Base-by-base conservation (phyloP, 2,329 filamentous ascomycete species). In the Ceratocystis alfenasii region DNA sequence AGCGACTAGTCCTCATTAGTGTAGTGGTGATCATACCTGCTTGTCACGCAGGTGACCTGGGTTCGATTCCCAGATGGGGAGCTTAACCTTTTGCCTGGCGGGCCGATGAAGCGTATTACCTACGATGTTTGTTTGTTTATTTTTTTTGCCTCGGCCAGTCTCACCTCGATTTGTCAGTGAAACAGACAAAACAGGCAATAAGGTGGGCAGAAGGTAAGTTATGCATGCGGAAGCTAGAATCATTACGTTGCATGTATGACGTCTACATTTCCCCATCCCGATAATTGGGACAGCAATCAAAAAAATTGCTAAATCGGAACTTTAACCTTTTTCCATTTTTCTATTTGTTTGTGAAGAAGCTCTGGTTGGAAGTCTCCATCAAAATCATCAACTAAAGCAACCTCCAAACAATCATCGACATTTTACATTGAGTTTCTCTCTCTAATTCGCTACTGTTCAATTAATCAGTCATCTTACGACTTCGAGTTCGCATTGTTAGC, bases 21-120 rank as follows among this genome's bases (percentile, higher is more conserved):
- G 61, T 64, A 66, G 61, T 66, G 65, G 61, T 66, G 48, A 66
- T 66, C 61, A 66, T 66, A 66, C 65, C 65, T 66, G 65, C 61
- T 66, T 66, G 65, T 66, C 65, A 66, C 65, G 61, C 65, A 64
- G 61, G 65, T 66, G 61, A 64, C 65, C 61, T 66, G 48, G 65
- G 65, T 66, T 66, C 61, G 65, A 66, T 66, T 63, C 65, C 61
- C 65, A 66, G 65, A 66, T 66, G 65, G 61, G 61, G 61, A 66
- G 65, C 28, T 55, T 60, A 3, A 8, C 25, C 50, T 69, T 67
- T 44, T 63, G 45, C 7, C 10, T 10, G 2, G 15, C 10, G 12
- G 12, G 5, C 25, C 6, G 1, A 3, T 28, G 8, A 25, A 7
- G 8, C 25, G 10, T 41, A 41, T 12, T 4, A 12, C 3, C 36